These are phyloP conservation scores for Fonsecaea pedrosoi DNA, from an alignment of 2,329 filamentous ascomycete genomes.

Conservation along the genomic window DNA sequence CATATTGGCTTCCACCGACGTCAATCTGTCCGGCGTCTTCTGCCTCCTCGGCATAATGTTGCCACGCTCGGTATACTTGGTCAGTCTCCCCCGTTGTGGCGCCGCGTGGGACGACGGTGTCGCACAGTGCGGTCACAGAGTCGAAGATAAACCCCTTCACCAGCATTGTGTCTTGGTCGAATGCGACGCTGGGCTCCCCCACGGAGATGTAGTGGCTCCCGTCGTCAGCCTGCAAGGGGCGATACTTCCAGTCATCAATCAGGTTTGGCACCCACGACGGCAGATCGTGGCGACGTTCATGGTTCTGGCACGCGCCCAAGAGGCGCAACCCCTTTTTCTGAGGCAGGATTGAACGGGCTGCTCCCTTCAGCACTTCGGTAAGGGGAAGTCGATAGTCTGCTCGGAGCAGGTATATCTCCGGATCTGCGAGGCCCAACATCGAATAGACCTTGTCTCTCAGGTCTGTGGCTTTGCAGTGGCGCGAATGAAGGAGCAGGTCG, in stretches of 20 bases:
- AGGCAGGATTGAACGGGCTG: constrained; percentile 13
- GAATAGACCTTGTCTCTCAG: constrained; percentile 23
- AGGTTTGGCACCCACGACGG: constrained; percentile 22
- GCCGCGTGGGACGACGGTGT: not conserved
- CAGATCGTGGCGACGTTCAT: constrained; percentile 9
- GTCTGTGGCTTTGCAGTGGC: constrained; percentile 21
- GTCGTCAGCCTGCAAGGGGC: constrained; percentile 13
- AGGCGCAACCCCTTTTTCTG: constrained; percentile 17
- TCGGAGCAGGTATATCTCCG: constrained; percentile 15
- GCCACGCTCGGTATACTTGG: constrained; percentile 13
- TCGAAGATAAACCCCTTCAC: constrained; percentile 20
- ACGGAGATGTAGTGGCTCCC: constrained; percentile 6
- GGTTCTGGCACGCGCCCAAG: constrained; percentile 14
- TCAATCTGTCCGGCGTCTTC: constrained; percentile 1
- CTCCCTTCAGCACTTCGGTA: constrained; percentile 7
- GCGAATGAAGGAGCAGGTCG: constrained; percentile 5
- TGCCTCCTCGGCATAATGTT: constrained; percentile 13
- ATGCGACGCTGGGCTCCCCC: constrained; percentile 8
- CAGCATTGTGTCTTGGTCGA: constrained; percentile 16
- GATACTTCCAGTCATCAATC: constrained; percentile 19
- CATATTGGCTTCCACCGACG: not conserved
- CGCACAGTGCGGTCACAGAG: constrained; percentile 9
- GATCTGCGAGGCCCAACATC: constrained; percentile 16
- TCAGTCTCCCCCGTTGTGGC: constrained; percentile 11
- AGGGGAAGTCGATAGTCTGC: constrained; percentile 16